phyloP scores from a whole-genome alignment of 768 basidiomycete species.

The Suillus decipiens region DNA sequence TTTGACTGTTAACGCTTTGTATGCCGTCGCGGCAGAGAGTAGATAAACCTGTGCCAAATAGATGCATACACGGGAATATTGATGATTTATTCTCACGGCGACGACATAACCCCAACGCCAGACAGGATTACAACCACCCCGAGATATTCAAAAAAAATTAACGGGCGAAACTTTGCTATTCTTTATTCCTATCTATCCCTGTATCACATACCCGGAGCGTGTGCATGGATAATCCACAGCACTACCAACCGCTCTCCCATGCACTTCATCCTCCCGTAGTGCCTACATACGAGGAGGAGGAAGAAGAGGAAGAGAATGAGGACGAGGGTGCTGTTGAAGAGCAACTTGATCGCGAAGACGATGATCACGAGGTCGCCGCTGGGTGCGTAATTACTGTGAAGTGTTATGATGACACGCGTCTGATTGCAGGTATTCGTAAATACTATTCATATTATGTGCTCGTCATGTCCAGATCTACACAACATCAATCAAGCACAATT shows the following conservation, averaged over 20 bases:
- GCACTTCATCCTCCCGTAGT: constrained; percentile 61
- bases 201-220: constrained; percentile 11
- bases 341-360: constrained; percentile 55
- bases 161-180: constrained; percentile 12
- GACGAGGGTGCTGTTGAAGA: constrained; percentile 76
- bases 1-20: not conserved
- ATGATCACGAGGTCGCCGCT: constrained; percentile 41
- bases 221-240: constrained; percentile 68
- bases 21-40: not conserved
- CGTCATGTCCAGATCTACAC: constrained; percentile 25
- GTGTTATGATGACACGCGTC: constrained; percentile 9
- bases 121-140: constrained; percentile 11
- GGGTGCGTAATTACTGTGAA: constrained; percentile 24
- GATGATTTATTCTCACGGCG: constrained; percentile 10
- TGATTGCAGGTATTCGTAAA: constrained; percentile 16
- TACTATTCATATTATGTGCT: constrained; percentile 8
- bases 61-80: constrained; percentile 6
- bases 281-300: constrained; percentile 50
- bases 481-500: constrained; percentile 17
- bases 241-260: constrained; percentile 80
- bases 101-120: constrained; percentile 7
- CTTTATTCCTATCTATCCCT: constrained; percentile 9
- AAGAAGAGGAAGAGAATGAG: constrained; percentile 68
- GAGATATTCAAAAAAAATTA: constrained; percentile 12
- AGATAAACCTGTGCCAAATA: constrained; percentile 11